phyloP scores from a whole-genome alignment of 1,139 yeast species.

The Taphrina confusa region DNA sequence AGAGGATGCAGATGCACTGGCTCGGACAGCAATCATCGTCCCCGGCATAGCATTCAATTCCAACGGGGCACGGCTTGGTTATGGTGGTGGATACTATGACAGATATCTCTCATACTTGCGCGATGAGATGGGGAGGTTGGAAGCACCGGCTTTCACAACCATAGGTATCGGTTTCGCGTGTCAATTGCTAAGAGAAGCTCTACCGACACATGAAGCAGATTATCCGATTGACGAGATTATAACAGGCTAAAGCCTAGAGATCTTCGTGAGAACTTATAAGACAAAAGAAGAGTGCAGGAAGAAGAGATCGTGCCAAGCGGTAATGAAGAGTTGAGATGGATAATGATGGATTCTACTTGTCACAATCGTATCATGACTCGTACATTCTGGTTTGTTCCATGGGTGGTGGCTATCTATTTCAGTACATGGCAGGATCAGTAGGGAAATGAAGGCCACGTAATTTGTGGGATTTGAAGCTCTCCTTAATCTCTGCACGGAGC shows the following conservation, averaged over 20 bases:
- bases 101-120: not conserved
- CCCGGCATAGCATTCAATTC: constrained; percentile 18
- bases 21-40: not conserved
- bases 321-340: too few species aligned
- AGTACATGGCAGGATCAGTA: too few species aligned
- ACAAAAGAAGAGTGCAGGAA: too few species aligned
- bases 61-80: constrained; percentile 19
- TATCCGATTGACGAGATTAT: constrained; percentile 1
- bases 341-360: too few species aligned
- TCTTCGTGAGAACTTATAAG: too few species aligned
- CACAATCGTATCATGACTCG: too few species aligned
- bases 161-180: constrained; percentile 22
- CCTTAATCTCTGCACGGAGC: too few species aligned
- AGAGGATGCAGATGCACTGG: not conserved
- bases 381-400: too few species aligned
- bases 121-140: not conserved
- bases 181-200: not conserved
- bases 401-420: too few species aligned
- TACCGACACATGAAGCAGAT: not conserved
- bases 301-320: too few species aligned
- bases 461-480: too few species aligned
- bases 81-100: constrained; percentile 30
- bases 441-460: too few species aligned
- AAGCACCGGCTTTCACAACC: not conserved
- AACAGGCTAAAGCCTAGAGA: not conserved